Conservation (phyloP, 768 basidiomycete genomes). For the Imleria badia region DNA sequence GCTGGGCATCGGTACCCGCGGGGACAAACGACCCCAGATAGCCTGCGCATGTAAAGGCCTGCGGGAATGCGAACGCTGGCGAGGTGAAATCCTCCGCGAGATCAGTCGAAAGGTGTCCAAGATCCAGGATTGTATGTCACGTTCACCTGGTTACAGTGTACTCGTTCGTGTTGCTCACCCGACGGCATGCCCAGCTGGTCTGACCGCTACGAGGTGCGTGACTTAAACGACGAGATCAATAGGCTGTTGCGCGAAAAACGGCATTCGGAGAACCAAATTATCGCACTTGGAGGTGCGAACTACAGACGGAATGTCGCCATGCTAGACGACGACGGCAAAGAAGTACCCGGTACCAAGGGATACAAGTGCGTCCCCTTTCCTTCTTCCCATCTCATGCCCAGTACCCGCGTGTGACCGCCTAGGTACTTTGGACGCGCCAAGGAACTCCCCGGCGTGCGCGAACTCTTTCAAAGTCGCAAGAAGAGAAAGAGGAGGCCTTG, state of each 20-base stretch:
- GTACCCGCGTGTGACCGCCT: neutral
- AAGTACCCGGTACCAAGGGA: conserved; percentile 94
- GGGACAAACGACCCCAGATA: conserved; percentile 88
- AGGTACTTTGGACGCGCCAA: conserved; percentile 98
- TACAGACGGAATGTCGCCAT: conserved; percentile 92
- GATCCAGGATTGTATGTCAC: conserved; percentile 89
- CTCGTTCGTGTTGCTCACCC: no score
- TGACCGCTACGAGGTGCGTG: conserved; percentile 94
- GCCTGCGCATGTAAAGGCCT: conserved; percentile 90
- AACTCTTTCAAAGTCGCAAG: conserved; percentile 89
- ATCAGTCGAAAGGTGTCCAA: conserved; percentile 97
- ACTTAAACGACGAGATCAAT: conserved; percentile 98
- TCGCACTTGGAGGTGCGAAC: conserved; percentile 94
- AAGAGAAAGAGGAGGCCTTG: conserved; percentile 80
- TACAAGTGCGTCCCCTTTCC: conserved; percentile 73
- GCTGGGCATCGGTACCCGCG: conserved; percentile 84
- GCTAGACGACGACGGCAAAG: conserved; percentile 92
- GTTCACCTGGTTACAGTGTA: no score
- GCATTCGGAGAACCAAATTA: conserved; percentile 98
- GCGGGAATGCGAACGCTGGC: conserved; percentile 92
- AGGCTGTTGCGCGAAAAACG: conserved; percentile 91
- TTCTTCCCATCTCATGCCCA: neutral
- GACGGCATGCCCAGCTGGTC: no score
- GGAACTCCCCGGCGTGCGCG: conserved; percentile 92
- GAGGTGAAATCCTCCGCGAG: conserved; percentile 92